Evolutionary conservation across 1,284 basidiomycete genomes (phyloP).

Genomic region (Trichosporon asahii): DNA sequence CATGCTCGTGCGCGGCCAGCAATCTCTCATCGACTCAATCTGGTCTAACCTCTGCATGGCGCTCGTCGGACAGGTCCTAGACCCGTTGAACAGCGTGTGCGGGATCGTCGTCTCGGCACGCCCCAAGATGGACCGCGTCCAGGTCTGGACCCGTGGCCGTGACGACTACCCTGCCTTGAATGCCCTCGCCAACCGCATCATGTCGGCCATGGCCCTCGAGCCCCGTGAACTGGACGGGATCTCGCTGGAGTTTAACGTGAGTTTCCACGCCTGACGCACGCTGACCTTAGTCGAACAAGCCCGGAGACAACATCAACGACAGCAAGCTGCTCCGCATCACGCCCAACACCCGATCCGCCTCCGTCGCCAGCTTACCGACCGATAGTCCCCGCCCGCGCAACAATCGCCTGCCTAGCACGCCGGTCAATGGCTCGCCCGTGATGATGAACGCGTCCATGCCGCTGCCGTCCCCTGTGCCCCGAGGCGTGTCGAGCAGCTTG

Average conservation of each 20-base stretch:
- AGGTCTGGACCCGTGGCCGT: conserved; percentile 79
- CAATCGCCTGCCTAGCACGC: conserved; percentile 2
- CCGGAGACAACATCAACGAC: not conserved
- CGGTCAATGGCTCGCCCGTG: conserved; percentile 11
- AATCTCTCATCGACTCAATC: conserved; percentile 68
- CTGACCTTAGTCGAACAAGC: conserved; percentile 12
- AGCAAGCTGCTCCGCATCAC: conserved; percentile 13
- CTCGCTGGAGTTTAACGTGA: conserved; percentile 82
- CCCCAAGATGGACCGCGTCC: conserved; percentile 82
- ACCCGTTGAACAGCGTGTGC: conserved; percentile 80
- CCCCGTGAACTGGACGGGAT: conserved; percentile 66
- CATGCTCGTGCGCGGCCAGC: conserved; percentile 75
- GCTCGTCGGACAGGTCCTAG: conserved; percentile 79
- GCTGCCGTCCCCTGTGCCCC: conserved; percentile 10
- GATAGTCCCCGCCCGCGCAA: conserved; percentile 7
- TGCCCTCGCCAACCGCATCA: conserved; percentile 71
- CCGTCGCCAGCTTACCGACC: conserved; percentile 4
- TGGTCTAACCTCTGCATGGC: conserved; percentile 91
- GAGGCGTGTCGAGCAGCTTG: not conserved
- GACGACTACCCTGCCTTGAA: conserved; percentile 76
- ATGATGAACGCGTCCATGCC: not conserved
- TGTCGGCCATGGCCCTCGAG: conserved; percentile 61
- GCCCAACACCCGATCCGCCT: not conserved
- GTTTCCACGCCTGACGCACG: not conserved
- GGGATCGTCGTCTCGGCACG: conserved; percentile 85